Evolutionary conservation across 2,329 filamentous ascomycete species (phyloP), one percentile per base, ranked within the genome.

Genomic region (Penicillium sp.): DNA sequence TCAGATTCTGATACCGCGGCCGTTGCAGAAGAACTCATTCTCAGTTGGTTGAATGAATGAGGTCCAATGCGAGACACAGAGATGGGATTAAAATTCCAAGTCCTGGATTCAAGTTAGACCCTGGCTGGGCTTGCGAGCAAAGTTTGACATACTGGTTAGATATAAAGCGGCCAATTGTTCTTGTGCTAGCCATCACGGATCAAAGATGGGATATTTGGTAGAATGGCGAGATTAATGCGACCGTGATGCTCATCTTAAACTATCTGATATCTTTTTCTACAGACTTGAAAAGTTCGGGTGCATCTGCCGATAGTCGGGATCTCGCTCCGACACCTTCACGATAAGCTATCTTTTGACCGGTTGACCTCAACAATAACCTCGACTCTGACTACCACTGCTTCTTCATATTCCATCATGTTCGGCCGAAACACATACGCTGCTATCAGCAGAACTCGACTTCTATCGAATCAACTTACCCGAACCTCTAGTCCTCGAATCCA

Each of bases 1-100:
- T 59, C 54, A 11, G 43, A 41, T 19, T 59, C 41, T 3, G 48
- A 34, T 39, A n/a, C 48, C 1, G 41, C 53, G 15, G 47, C 48
- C 2, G 58, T 34, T 23, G 53, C 38, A 23, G 59, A 57, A 2
- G 47, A 61, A 19, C 23, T 48, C 59, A 59, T 57, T 29, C 55
- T 51, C 8, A 43, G 15, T 11, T 23, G 44, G 23, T 25, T 39
- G 8, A 38, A 19, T 40, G 19, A n/a, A 19, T 27, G 39, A 16
- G 25, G 44, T 11, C 23, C 31, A 50, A 39, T 16, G 4, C 40
- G 23, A 19, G 31, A 11, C 39, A 4, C 15, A 34, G n/a, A 29
- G 1, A 44, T 43, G 8, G 21, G 31, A 36, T 13, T 23, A 16
- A 21, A 39, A 6, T 36, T 55, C 21, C 13, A 48, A 34, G 50